Evolutionary conservation across 139 green algal species (phyloP).

Genomic region (Chlamydomonas applanata): DNA sequence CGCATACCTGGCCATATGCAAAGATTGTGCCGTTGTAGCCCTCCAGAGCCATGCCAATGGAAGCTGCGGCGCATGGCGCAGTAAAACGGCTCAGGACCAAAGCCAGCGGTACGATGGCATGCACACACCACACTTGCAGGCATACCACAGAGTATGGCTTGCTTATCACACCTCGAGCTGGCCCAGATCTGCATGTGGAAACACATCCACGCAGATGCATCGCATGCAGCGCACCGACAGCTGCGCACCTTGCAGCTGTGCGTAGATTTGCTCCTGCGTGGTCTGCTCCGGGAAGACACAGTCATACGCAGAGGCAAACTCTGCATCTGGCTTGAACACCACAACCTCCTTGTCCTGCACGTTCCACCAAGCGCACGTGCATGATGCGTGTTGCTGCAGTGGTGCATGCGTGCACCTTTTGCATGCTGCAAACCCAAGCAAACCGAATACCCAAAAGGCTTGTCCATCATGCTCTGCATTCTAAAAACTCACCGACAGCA

Average conservation of each 20-base stretch:
- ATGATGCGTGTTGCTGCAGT: too few species aligned
- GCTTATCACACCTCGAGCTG: too few species aligned
- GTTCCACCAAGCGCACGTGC: too few species aligned
- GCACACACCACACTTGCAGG: background rate
- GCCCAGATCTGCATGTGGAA: too few species aligned
- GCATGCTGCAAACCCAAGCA: constrained; percentile 11
- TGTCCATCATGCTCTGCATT: background rate
- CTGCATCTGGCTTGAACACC: constrained; percentile 34
- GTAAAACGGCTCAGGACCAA: too few species aligned
- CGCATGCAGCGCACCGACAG: background rate
- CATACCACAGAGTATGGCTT: too few species aligned
- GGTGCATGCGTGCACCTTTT: background rate
- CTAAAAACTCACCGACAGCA: background rate
- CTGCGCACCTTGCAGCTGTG: constrained; percentile 16
- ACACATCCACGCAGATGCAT: too few species aligned
- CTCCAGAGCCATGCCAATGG: constrained; percentile 6
- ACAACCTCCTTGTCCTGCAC: constrained; percentile 12
- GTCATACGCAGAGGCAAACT: constrained; percentile 47
- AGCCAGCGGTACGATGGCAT: background rate
- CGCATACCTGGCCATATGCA: constrained; percentile 19
- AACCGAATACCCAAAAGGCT: constrained; percentile 5
- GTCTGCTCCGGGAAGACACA: constrained; percentile 38
- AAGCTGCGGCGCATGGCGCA: constrained; percentile 10
- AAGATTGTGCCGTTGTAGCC: constrained; percentile 31
- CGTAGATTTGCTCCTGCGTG: constrained; percentile 44